These are phyloP conservation scores for Arthrobotrys pseudoclavata DNA, from an alignment of 2,329 filamentous ascomycete genomes.

Conservation along the genomic window DNA sequence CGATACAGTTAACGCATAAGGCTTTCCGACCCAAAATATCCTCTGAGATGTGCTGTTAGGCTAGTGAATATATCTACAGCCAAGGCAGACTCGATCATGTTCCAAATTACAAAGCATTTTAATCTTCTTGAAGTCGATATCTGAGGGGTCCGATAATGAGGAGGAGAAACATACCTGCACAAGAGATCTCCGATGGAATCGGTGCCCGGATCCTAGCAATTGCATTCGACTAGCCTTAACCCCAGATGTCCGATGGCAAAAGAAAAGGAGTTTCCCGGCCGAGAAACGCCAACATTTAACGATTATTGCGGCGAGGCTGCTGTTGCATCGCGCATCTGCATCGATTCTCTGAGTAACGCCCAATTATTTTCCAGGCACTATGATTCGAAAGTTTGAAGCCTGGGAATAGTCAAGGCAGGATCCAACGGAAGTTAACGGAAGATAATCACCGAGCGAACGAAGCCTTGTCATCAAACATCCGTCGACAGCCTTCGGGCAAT, in stretches of 20 bases:
- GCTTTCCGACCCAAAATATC: constrained; percentile 50
- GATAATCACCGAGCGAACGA: constrained; percentile 29
- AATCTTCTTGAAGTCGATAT: constrained; percentile 22
- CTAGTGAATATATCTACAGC: constrained; percentile 23
- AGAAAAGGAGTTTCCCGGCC: constrained; percentile 27
- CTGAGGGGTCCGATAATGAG: constrained; percentile 2
- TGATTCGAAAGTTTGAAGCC: neutral
- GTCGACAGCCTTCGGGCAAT: constrained; percentile 26
- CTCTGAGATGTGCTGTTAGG: neutral
- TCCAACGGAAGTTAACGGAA: constrained; percentile 41
- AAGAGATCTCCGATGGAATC: constrained; percentile 26
- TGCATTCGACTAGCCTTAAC: constrained; percentile 28
- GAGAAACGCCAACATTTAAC: constrained; percentile 16
- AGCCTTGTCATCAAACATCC: constrained; percentile 15
- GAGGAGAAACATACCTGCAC: neutral
- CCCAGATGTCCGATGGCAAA: constrained; percentile 49
- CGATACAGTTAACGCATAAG: constrained; percentile 31
- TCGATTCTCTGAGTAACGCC: constrained; percentile 26
- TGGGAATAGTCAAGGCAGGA: constrained; percentile 23
- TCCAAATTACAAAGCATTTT: constrained; percentile 34
- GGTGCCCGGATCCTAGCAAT: constrained; percentile 7
- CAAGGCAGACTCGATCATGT: constrained; percentile 52
- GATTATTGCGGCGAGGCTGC: constrained; percentile 27
- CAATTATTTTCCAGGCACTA: neutral
- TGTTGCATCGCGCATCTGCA: constrained; percentile 6